These are phyloP conservation scores for Serendipita indica DNA, from an alignment of 768 basidiomycete species.

Conservation along the genomic window DNA sequence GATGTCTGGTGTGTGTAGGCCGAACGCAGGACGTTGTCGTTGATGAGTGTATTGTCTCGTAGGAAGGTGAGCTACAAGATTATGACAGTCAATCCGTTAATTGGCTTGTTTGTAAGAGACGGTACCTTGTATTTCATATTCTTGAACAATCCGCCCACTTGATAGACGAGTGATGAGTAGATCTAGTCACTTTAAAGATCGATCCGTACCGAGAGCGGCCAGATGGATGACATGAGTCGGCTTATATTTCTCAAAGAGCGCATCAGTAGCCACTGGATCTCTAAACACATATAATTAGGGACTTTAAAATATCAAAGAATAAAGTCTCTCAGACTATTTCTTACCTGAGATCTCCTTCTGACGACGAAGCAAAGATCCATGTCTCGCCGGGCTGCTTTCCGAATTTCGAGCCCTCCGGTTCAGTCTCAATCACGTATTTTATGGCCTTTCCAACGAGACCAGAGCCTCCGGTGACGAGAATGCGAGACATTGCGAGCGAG, in stretches of 20 bases:
- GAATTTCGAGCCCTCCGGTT: constrained; percentile 63
- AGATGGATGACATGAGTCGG: constrained; percentile 96
- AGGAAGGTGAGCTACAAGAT: constrained; percentile 63
- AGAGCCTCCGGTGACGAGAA: constrained; percentile 73
- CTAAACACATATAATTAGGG: constrained; percentile 26
- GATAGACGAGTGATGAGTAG: constrained; percentile 1
- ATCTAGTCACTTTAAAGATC: background rate
- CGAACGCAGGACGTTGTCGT: constrained; percentile 79
- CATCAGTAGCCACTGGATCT: constrained; percentile 49
- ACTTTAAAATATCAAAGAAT: too few relatives aligned
- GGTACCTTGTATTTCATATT: constrained; percentile 87
- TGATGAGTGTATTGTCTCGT: constrained; percentile 88
- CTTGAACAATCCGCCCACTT: constrained; percentile 88
- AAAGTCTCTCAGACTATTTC: constrained; percentile 12
- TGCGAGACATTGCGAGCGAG: constrained; percentile 23
- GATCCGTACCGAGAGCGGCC: constrained; percentile 66
- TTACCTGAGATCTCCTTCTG: constrained; percentile 76
- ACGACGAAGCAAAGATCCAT: constrained; percentile 71
- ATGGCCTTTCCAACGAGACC: constrained; percentile 84
- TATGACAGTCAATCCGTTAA: background rate
- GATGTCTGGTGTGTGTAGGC: constrained; percentile 46
- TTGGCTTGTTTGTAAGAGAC: background rate
- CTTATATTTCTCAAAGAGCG: constrained; percentile 77
- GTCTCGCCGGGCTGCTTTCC: constrained; percentile 61
- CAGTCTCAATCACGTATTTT: constrained; percentile 59